phyloP scores from a whole-genome alignment of 345 rosid genomes.

The Eucalyptus erythrocorys region DNA sequence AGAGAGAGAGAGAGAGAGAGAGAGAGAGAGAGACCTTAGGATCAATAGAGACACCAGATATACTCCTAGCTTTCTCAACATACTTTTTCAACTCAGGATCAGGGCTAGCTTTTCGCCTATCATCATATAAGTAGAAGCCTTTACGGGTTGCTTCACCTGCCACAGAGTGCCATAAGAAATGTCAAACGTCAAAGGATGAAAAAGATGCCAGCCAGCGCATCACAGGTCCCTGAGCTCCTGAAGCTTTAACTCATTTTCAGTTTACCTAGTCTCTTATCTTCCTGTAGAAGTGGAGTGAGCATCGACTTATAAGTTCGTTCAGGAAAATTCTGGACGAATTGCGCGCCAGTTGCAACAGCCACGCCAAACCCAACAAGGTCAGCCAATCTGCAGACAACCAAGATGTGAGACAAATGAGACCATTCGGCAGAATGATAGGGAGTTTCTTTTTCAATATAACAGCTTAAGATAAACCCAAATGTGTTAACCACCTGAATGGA shows the following conservation, averaged over 20 bases:
- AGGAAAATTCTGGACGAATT: constrained; percentile 71
- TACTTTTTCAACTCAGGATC: constrained; percentile 75
- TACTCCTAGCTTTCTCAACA: constrained; percentile 73
- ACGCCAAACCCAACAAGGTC: constrained; percentile 97
- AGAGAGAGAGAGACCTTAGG: constrained; percentile 49
- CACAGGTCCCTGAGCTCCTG: constrained; percentile 57
- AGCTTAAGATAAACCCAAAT: not conserved
- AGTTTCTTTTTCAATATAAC: not conserved
- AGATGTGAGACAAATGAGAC: not conserved
- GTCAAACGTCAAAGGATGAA: not conserved
- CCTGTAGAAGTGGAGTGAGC: constrained; percentile 80
- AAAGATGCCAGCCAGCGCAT: constrained; percentile 48
- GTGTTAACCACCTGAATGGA: constrained; percentile 59
- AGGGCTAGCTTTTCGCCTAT: constrained; percentile 74
- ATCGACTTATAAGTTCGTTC: constrained; percentile 80
- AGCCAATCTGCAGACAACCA: constrained; percentile 40
- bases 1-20: not conserved
- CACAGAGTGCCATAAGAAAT: not conserved
- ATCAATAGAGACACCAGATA: constrained; percentile 59
- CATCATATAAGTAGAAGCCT: constrained; percentile 85
- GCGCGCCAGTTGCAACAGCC: constrained; percentile 65
- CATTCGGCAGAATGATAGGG: not conserved
- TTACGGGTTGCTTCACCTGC: constrained; percentile 76
- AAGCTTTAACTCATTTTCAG: constrained; percentile 49
- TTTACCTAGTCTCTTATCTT: constrained; percentile 94